These are phyloP conservation scores for Incumbomyces lentus DNA, from an alignment of 2,329 filamentous ascomycete species.

Conservation along the genomic window DNA sequence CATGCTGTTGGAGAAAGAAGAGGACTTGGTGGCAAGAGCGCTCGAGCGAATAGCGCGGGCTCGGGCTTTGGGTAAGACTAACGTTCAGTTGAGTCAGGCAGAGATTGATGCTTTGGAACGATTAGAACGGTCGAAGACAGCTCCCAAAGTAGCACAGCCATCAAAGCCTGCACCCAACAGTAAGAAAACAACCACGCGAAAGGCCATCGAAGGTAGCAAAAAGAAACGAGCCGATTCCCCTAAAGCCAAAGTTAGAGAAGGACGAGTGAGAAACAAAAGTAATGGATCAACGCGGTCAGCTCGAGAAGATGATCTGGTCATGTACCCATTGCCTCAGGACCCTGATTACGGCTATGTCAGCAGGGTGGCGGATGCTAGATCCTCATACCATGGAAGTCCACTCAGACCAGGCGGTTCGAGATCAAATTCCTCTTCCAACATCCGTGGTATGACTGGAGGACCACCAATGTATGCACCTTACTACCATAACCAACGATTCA, in stretches of 20 bases:
- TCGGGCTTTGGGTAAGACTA: conserved; percentile 61
- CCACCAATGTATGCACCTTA: conserved; percentile 24
- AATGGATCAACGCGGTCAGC: conserved; percentile 11
- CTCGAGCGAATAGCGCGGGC: conserved; percentile 71
- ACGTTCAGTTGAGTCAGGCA: conserved; percentile 68
- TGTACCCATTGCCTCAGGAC: conserved; percentile 22
- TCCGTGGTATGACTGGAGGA: conserved; percentile 28
- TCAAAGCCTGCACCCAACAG: conserved; percentile 20
- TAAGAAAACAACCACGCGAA: conserved; percentile 21
- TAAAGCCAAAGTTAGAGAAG: conserved; percentile 13
- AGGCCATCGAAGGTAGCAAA: conserved; percentile 17
- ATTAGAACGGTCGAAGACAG: conserved; percentile 26
- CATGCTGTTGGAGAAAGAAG: conserved; percentile 56
- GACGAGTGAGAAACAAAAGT: conserved; percentile 14
- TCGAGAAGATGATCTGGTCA: conserved; percentile 10
- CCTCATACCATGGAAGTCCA: conserved; percentile 18
- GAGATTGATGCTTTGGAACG: conserved; percentile 74
- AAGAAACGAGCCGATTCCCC: conserved; percentile 18
- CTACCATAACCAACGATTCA: conserved; percentile 23
- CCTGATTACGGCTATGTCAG: conserved; percentile 23
- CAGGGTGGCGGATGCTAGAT: conserved; percentile 20
- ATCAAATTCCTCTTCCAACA: conserved; percentile 31
- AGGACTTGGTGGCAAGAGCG: conserved; percentile 65
- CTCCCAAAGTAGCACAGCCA: conserved; percentile 46
- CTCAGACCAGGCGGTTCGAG: conserved; percentile 37